phyloP scores from a whole-genome alignment of 176 grass and related monocot species.

The Zizania latifolia region DNA sequence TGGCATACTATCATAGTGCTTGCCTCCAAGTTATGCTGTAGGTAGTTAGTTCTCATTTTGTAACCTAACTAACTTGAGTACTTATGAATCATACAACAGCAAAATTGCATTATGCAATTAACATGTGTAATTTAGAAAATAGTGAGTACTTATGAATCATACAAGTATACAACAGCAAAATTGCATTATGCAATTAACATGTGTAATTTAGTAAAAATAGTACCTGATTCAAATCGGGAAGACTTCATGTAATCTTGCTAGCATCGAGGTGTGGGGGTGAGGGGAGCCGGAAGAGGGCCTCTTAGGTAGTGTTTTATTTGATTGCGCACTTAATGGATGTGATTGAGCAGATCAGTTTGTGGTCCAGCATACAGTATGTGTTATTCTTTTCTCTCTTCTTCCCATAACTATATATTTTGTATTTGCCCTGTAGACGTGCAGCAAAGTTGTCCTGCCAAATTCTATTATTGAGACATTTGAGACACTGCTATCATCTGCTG shows the following conservation, averaged over 20 bases:
- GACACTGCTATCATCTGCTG: slow-evolving; percentile 82
- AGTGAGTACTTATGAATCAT: background rate
- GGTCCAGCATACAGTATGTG: background rate
- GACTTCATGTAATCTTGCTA: background rate
- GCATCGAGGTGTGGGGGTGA: too few species aligned
- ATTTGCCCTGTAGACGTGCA: slow-evolving; percentile 71
- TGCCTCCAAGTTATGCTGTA: background rate
- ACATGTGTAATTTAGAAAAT: background rate
- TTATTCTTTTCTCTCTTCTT: slow-evolving; percentile 21
- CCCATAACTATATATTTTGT: background rate
- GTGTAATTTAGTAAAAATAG: background rate
- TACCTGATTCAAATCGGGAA: background rate
- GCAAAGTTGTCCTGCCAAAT: slow-evolving; percentile 86
- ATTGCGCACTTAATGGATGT: background rate
- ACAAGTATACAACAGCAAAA: background rate
- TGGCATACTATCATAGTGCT: background rate
- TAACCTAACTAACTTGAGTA: background rate
- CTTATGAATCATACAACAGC: background rate
- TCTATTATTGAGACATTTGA: slow-evolving; percentile 81
- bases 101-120: background rate
- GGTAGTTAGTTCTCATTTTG: slow-evolving; percentile 8
- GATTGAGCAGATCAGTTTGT: background rate
- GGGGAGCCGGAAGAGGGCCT: too few species aligned
- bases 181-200: background rate
- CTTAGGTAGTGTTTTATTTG: slow-evolving; percentile 11